phyloP scores from a whole-genome alignment of 2,329 filamentous ascomycete species.

The Microcyclospora pomicola region DNA sequence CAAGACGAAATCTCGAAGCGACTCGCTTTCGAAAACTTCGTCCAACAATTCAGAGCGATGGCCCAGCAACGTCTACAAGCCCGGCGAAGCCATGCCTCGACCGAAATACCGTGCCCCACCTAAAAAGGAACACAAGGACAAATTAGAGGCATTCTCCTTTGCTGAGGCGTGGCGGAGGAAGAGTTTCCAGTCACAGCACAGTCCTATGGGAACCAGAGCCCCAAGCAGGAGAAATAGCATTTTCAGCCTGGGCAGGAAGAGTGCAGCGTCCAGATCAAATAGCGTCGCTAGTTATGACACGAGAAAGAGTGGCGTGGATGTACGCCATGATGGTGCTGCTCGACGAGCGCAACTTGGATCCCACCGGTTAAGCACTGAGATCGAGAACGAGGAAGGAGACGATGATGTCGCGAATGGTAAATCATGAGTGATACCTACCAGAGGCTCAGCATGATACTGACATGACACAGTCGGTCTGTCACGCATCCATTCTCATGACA shows the following conservation, averaged over 20 bases:
- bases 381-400: constrained; percentile 28
- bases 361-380: constrained; percentile 21
- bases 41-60: constrained; percentile 17
- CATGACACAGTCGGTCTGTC: constrained; percentile 20
- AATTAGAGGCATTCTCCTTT: constrained; percentile 35
- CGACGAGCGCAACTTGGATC: constrained; percentile 1
- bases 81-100: constrained; percentile 38
- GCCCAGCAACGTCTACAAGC: constrained; percentile 35
- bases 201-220: constrained; percentile 35
- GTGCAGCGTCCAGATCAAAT: constrained; percentile 2
- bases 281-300: constrained; percentile 2
- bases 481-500: constrained; percentile 20
- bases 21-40: constrained; percentile 14
- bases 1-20: constrained; percentile 17
- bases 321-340: constrained; percentile 1
- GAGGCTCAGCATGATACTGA: constrained; percentile 1
- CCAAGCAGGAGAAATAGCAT: constrained; percentile 21
- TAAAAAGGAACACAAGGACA: constrained; percentile 37
- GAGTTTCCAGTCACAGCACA: constrained; percentile 32
- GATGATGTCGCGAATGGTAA: constrained; percentile 35
- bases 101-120: constrained; percentile 37
- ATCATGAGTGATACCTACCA: constrained; percentile 7
- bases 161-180: constrained; percentile 33
- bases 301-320: constrained; percentile 7
- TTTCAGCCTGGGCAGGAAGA: constrained; percentile 13